Percentiles rank a stretch among this genome's conserved stretches.
Evolutionary conservation across 257 asterid genomes (phyloP).

Genomic region (Orobanche coerulescens): DNA sequence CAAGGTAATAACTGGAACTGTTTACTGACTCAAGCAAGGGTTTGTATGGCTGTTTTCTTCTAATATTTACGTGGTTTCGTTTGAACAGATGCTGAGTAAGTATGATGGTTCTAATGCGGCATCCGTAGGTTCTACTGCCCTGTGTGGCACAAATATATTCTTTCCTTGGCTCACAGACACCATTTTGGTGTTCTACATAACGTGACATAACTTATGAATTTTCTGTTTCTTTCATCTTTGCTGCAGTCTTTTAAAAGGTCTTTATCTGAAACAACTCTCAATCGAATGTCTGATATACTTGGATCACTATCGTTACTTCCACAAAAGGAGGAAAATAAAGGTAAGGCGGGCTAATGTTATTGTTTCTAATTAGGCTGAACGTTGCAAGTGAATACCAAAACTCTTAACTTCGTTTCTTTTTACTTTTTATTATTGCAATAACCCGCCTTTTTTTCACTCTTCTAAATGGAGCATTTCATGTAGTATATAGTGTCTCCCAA

Average conservation of each 20-base stretch:
- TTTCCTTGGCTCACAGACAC: not conserved
- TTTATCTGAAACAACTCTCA: constrained; percentile 66
- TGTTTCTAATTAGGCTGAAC: constrained; percentile 14
- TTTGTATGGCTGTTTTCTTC: not conserved
- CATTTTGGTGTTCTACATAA: not conserved
- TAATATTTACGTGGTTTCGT: constrained; percentile 11
- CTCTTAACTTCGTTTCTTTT: too few relatives aligned
- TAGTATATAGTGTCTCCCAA: too few relatives aligned
- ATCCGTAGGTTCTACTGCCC: constrained; percentile 38
- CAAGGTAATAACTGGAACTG: too few relatives aligned
- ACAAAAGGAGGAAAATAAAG: constrained; percentile 49
- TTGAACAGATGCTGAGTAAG: constrained; percentile 69
- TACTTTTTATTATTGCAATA: too few relatives aligned
- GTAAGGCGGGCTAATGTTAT: constrained; percentile 30
- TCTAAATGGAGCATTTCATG: too few relatives aligned
- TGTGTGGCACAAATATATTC: not conserved
- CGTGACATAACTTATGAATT: too few relatives aligned
- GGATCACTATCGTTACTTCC: constrained; percentile 60
- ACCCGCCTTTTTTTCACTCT: too few relatives aligned
- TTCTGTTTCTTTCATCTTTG: too few relatives aligned
- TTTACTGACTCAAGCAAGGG: not conserved
- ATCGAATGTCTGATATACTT: constrained; percentile 54
- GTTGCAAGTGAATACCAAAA: not conserved
- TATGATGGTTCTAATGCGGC: constrained; percentile 46
- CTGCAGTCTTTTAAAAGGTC: constrained; percentile 69